phyloP scores from a whole-genome alignment of 1,139 yeast species.

The Hemisphaericaspora subhashii region DNA sequence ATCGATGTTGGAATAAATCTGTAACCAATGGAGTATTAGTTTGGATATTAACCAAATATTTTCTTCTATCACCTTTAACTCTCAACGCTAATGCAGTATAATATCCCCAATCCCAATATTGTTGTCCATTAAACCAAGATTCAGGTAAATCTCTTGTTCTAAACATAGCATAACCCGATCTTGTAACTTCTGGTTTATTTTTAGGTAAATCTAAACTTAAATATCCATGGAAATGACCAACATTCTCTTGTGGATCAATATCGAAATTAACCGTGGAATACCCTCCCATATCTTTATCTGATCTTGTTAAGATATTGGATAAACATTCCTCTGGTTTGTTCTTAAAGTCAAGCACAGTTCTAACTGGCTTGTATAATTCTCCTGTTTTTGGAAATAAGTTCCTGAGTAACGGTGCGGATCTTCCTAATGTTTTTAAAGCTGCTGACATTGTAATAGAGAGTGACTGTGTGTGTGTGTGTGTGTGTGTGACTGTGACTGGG shows the following conservation, averaged over 20 bases:
- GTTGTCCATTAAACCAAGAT: constrained; percentile 47
- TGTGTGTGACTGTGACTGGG: constrained; percentile 3
- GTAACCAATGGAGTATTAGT: constrained; percentile 77
- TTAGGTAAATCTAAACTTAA: constrained; percentile 74
- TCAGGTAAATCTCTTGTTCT: constrained; percentile 66
- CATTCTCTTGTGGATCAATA: constrained; percentile 31
- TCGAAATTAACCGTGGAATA: constrained; percentile 65
- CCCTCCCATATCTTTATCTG: constrained; percentile 79
- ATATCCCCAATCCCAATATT: constrained; percentile 64
- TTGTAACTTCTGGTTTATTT: constrained; percentile 63
- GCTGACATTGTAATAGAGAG: constrained; percentile 36
- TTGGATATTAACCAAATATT: constrained; percentile 78
- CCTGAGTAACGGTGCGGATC: constrained; percentile 34
- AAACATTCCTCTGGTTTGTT: constrained; percentile 41
- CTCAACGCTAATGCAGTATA: constrained; percentile 62
- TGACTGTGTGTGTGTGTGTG: too few relatives aligned
- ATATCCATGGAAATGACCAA: constrained; percentile 69
- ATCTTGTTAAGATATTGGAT: constrained; percentile 54
- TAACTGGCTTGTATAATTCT: constrained; percentile 31
- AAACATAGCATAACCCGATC: constrained; percentile 87
- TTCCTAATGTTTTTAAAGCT: constrained; percentile 44
- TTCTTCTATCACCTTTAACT: constrained; percentile 73
- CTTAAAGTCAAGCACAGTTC: constrained; percentile 57
- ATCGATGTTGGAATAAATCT: constrained; percentile 79
- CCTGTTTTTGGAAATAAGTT: constrained; percentile 36